Base-by-base conservation (phyloP, 495 filamentous ascomycete genomes). In the Penicillium goetzii region DNA sequence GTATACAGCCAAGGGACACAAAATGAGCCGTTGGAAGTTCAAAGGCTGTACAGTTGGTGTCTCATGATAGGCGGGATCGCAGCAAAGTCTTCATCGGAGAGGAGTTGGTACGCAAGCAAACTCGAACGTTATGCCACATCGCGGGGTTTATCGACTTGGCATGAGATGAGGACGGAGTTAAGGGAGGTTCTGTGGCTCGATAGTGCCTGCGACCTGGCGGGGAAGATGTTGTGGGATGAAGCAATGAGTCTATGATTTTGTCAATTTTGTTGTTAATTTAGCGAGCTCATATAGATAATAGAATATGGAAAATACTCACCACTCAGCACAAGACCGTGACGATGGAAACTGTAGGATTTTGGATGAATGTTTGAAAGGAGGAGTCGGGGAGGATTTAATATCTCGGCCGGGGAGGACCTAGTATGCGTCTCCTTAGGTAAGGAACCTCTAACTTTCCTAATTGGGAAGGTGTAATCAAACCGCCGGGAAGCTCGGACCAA, bases 11-110 rank as follows among this genome's bases (percentile, higher is more conserved):
- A 51, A 30, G 12, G 8, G 5, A 17, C 2, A 6, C 47, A 51
- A 30, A 17, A 30, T 12, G 15, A 51, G 8, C 30, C 25, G 30
- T 11, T 30, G 0, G 47, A 28, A 8, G 47, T n/a, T 28, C 47
- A 51, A 51, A 51, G 26, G 14, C 25, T 51, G 47, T 30, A 51
- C n/a, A 7, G 25, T 30, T 51, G 47, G 47, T 51, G 47, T 30
- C 47, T 51, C 25, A 30, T 51, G 47, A 17, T 51, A 25, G 47
- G 47, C 14, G 47, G 47, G 14, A 51, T 51, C 8, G 47, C 47
- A 51, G 47, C 25, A 51, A 51, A 17, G 47, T 28, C 3, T 0
- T 51, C 47, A 7, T 30, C 26, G 25, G 15, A 51, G 25, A 14
- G 47, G 47, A 51, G 15, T 25, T 51, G 47, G 47, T 51, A 51